phyloP scores from a whole-genome alignment of 345 rosid species.

The Hibiscus mutabilis region DNA sequence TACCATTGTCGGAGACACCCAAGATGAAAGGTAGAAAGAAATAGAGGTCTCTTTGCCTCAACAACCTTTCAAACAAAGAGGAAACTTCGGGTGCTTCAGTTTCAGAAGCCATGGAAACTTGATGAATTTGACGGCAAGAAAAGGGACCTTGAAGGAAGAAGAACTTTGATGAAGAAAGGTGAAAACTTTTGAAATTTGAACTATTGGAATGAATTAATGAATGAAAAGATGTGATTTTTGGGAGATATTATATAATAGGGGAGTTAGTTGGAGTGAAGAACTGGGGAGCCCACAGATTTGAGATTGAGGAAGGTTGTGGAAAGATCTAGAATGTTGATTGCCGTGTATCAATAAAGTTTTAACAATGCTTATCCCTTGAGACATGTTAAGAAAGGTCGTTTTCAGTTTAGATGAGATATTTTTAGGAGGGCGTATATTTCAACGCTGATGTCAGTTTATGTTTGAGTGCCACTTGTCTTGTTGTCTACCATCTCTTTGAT shows the following conservation, averaged over 20 bases:
- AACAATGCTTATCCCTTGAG: conserved; percentile 6
- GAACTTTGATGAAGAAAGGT: neutral
- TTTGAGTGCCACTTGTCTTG: neutral
- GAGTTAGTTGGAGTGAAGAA: neutral
- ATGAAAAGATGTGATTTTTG: neutral
- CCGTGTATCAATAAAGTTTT: neutral
- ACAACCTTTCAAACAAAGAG: conserved; percentile 32
- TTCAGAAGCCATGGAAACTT: conserved; percentile 29
- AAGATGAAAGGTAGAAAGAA: conserved; percentile 40
- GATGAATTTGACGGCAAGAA: neutral
- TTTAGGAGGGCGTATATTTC: neutral
- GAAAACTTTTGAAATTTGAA: no score
- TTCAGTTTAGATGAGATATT: neutral
- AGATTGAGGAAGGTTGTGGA: conserved; percentile 33
- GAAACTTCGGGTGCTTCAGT: conserved; percentile 28
- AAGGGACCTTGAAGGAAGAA: neutral
- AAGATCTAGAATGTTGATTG: conserved; percentile 37
- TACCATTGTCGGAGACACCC: conserved; percentile 32
- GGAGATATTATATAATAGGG: neutral
- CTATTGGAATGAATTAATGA: neutral
- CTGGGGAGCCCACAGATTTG: conserved; percentile 10
- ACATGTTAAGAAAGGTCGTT: neutral
- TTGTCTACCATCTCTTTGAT: neutral
- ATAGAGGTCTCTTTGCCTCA: conserved; percentile 34
- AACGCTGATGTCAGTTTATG: neutral